A percentile compares a stretch with the other conserved stretches of the same genome.
These are phyloP conservation scores for Mycena maculata DNA, from an alignment of 768 basidiomycete species.

Conservation along the genomic window DNA sequence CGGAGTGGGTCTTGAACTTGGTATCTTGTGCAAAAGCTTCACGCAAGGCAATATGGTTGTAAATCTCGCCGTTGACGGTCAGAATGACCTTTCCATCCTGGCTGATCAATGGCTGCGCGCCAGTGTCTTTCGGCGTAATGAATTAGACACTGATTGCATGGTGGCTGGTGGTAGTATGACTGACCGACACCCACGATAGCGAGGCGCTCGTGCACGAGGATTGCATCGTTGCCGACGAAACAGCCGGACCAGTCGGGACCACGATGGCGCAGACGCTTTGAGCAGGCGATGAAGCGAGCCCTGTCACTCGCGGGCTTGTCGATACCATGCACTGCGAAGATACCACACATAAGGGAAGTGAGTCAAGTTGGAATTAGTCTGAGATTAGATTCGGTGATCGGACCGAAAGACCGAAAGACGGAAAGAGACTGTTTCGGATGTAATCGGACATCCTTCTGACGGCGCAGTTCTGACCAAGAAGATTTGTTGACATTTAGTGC, in stretches of 20 bases:
- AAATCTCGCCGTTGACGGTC: constrained; percentile 98
- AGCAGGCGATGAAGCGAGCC: constrained; percentile 82
- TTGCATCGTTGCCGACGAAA: constrained; percentile 81
- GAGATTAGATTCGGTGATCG: constrained; percentile 26
- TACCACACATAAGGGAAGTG: constrained; percentile 83
- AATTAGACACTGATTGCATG: not conserved
- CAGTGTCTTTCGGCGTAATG: constrained; percentile 73
- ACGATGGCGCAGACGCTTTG: constrained; percentile 91
- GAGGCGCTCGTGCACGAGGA: constrained; percentile 95
- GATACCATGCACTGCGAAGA: constrained; percentile 86
- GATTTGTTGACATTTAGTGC: not conserved
- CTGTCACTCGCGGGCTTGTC: constrained; percentile 77
- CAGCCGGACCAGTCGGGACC: constrained; percentile 99
- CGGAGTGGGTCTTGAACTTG: constrained; percentile 96
- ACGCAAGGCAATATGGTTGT: constrained; percentile 92
- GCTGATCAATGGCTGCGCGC: constrained; percentile 93
- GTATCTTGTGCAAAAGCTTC: constrained; percentile 70
- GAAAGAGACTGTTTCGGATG: too few species aligned
- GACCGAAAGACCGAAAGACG: too few species aligned
- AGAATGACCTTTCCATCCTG: constrained; percentile 87
- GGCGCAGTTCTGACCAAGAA: not conserved
- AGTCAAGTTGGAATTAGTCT: constrained; percentile 16
- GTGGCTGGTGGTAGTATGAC: constrained; percentile 37
- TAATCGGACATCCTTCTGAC: not conserved
- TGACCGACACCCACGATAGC: constrained; percentile 98